Base-by-base conservation (phyloP, 164 flowering plant species). In the Nelumbo lutea region DNA sequence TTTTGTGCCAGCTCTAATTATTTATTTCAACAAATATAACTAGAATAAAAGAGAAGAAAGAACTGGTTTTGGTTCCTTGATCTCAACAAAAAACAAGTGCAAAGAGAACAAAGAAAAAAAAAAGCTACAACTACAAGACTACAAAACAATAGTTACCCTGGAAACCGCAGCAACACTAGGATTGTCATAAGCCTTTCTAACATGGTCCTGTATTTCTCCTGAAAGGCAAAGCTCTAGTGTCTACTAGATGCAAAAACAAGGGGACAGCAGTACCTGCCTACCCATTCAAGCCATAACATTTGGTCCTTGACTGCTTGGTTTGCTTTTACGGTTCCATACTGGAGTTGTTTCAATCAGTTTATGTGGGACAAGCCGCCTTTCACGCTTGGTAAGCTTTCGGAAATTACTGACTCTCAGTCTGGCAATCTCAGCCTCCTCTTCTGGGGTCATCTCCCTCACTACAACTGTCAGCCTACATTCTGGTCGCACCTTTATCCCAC, bases 391-490 rank as follows among this genome's bases (percentile, higher is more conserved):
- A 42, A 86, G 89, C 86, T 90, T 90, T 38, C 73, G 78, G 87
- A 86, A 90, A 14, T 89, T 92, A 73, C 72, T 67, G 4, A 92
- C 97, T 79, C 79, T 88, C 44, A 92, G 81, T 72, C 78, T 85
- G 10, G 99, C 99, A 58, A 92, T 79, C 79, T 89, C 73, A 6
- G 97, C 96, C 84, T 92, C 98, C 77, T 95, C 98, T 70, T 88
- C 90, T 27, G 89, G 79, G 13, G 98, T 95, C 38, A 82, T 85
- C 79, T 95, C 99, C 72, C 99, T 86, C 57, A 95, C 79, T 4
- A 95, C 91, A 41, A 95, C 88, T 1, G 99, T 92, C 76, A 95
- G 75, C 70, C 99, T 87, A 72, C 97, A 92, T 73, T 87, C 97
- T 7, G 98, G 89, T 65, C 86, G 83, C 64, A 71, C 80, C 75